These are phyloP conservation scores for Sporothrix humicola DNA, from an alignment of 2,329 filamentous ascomycete species.

Conservation along the genomic window DNA sequence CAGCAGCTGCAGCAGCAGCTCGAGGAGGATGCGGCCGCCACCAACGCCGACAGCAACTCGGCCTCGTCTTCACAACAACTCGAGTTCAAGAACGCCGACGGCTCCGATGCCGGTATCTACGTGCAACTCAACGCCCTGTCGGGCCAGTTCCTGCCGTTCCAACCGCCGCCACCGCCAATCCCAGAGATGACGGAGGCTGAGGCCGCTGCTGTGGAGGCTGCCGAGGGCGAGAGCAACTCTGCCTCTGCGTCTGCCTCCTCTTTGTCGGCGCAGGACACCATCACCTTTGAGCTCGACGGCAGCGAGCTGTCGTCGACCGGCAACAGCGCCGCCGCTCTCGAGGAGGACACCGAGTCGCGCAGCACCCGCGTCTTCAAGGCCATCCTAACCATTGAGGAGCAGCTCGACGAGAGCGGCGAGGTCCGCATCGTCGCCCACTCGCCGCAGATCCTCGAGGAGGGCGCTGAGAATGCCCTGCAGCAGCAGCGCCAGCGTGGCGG, in stretches of 20 bases:
- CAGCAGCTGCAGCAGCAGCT: conserved; percentile 35
- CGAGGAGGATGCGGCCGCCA: conserved; percentile 26
- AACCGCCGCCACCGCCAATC: conserved; percentile 79
- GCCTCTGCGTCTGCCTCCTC: conserved; percentile 34
- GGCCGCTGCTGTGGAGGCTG: conserved; percentile 21
- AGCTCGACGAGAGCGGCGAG: conserved; percentile 63
- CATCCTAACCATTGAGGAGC: conserved; percentile 71
- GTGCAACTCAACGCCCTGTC: conserved; percentile 72
- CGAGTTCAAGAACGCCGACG: conserved; percentile 62
- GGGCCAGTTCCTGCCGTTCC: conserved; percentile 77
- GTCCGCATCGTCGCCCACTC: conserved; percentile 66
- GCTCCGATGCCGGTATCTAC: conserved; percentile 63
- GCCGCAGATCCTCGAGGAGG: conserved; percentile 52
- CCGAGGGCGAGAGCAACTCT: conserved; percentile 34
- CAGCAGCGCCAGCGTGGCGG: conserved; percentile 41
- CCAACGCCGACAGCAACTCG: conserved; percentile 42
- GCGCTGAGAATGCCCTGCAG: conserved; percentile 51
- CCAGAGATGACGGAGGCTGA: conserved; percentile 53
- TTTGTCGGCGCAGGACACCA: neutral
- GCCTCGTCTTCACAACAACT: conserved; percentile 58
- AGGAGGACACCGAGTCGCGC: conserved; percentile 42
- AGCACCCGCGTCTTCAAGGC: conserved; percentile 66
- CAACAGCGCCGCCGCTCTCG: conserved; percentile 39
- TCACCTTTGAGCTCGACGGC: conserved; percentile 44
- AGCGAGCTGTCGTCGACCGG: conserved; percentile 41